A percentile compares a stretch with the other conserved stretches of the same genome.
These are phyloP conservation scores for Moniliella sp. DNA, from an alignment of 1,284 basidiomycete species.

Conservation along the genomic window DNA sequence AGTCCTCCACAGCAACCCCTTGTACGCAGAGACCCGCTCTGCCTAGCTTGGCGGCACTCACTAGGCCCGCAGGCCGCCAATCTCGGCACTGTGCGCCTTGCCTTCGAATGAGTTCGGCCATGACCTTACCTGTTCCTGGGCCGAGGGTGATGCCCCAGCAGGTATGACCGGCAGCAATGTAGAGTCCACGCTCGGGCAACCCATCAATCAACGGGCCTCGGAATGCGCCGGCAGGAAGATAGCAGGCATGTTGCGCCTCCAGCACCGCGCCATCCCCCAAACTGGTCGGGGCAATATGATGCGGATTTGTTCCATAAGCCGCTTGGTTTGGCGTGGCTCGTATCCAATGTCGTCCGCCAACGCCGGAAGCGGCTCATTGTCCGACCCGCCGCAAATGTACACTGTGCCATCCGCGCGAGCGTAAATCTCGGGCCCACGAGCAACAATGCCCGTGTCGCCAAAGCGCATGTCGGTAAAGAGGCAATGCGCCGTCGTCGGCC, in stretches of 20 bases:
- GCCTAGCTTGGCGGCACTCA: too few species aligned
- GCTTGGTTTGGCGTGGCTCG: conserved; percentile 30
- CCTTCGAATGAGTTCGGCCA: conserved; percentile 41
- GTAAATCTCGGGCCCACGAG: conserved; percentile 18
- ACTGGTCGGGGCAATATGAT: conserved; percentile 37
- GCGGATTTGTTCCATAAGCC: conserved; percentile 36
- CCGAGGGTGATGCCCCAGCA: conserved; percentile 38
- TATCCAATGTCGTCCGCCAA: conserved; percentile 25
- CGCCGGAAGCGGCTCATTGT: conserved; percentile 33
- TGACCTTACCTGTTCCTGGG: conserved; percentile 39
- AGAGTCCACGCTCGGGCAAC: conserved; percentile 37
- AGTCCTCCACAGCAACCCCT: too few species aligned
- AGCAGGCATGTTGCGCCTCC: conserved; percentile 37
- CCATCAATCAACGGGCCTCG: conserved; percentile 39
- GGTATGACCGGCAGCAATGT: conserved; percentile 37
- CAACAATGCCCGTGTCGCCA: conserved; percentile 8
- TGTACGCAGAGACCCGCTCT: too few species aligned
- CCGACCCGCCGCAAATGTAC: conserved; percentile 35
- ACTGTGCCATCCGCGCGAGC: conserved; percentile 33
- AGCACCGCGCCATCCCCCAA: conserved; percentile 13
- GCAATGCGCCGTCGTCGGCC: conserved; percentile 34
- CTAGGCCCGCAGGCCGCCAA: conserved; percentile 16
- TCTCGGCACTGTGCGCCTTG: conserved; percentile 38
- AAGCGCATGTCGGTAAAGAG: conserved; percentile 40
- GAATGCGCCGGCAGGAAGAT: neutral